Conservation (phyloP, 176 grass and related monocot species). For the Typha latifolia region DNA sequence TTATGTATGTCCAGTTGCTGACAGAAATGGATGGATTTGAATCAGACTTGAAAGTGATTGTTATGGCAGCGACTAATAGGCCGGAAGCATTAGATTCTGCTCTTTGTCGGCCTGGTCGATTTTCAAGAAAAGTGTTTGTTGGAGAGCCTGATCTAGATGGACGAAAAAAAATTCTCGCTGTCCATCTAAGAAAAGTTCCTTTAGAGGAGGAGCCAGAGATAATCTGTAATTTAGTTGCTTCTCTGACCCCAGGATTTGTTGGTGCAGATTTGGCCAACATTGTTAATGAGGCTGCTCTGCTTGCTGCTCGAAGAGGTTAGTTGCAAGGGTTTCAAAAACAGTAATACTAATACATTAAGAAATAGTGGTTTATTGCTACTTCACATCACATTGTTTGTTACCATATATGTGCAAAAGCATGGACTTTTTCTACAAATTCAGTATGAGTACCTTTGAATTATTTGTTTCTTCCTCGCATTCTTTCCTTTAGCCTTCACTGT, state of each 20-base stretch:
- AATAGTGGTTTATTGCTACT: background rate
- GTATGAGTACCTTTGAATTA: too few species aligned
- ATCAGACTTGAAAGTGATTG: constrained; percentile 84
- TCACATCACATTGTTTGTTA: background rate
- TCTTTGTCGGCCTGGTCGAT: constrained; percentile 76
- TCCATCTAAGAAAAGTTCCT: constrained; percentile 71
- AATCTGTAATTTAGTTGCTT: constrained; percentile 67
- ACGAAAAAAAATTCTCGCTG: constrained; percentile 69
- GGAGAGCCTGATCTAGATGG: constrained; percentile 75
- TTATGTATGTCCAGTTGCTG: constrained; percentile 54
- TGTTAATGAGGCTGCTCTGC: constrained; percentile 78
- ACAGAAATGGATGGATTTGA: constrained; percentile 98
- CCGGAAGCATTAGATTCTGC: constrained; percentile 78
- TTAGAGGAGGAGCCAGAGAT: constrained; percentile 73
- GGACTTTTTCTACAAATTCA: too few species aligned
- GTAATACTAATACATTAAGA: background rate
- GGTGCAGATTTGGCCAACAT: constrained; percentile 89
- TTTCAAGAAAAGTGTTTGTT: constrained; percentile 91
- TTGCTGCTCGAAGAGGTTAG: constrained; percentile 83
- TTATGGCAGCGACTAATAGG: constrained; percentile 90
- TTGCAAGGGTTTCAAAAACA: background rate
- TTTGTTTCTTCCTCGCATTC: too few species aligned
- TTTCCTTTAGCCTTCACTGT: too few species aligned
- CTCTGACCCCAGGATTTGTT: constrained; percentile 69
- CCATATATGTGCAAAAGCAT: too few species aligned